These are phyloP conservation scores for Amoebophrya sp. DNA, from an alignment of 169 alveolate species.

Conservation along the genomic window DNA sequence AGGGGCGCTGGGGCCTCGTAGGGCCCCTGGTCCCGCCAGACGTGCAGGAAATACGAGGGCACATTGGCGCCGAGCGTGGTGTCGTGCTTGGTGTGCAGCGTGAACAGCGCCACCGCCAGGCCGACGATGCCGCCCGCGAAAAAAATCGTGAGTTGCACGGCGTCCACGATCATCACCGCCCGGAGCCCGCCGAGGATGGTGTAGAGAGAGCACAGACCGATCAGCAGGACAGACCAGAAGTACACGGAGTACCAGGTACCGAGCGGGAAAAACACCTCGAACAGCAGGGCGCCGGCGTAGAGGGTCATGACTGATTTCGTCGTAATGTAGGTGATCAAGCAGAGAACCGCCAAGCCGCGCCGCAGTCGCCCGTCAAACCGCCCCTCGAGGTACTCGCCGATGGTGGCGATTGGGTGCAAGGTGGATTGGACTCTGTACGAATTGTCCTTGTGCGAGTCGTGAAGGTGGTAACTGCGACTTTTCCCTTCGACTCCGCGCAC, in stretches of 20 bases:
- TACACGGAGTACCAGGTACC: neutral
- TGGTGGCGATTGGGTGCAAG: neutral
- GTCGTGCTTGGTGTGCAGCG: neutral
- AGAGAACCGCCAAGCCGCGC: neutral
- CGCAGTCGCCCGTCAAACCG: neutral
- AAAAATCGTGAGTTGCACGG: neutral
- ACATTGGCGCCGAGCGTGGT: neutral
- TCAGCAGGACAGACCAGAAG: neutral
- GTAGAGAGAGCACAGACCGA: neutral
- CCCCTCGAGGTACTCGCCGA: slow-evolving; percentile 1
- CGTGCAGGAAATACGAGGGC: neutral
- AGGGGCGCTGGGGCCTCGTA: too few relatives aligned
- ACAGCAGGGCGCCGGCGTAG: neutral
- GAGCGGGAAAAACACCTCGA: neutral
- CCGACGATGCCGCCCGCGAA: neutral
- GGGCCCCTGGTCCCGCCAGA: neutral
- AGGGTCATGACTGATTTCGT: neutral
- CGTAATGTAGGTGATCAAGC: neutral
- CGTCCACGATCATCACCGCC: slow-evolving; percentile 21
- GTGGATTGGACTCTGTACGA: too few relatives aligned
- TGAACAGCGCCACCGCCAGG: neutral
- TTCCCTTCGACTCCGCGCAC: too few relatives aligned
- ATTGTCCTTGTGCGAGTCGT: too few relatives aligned
- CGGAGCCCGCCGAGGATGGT: neutral
- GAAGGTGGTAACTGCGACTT: too few relatives aligned